Evolutionary conservation across 768 basidiomycete species (phyloP).

Genomic region (Tulasnella sp.): DNA sequence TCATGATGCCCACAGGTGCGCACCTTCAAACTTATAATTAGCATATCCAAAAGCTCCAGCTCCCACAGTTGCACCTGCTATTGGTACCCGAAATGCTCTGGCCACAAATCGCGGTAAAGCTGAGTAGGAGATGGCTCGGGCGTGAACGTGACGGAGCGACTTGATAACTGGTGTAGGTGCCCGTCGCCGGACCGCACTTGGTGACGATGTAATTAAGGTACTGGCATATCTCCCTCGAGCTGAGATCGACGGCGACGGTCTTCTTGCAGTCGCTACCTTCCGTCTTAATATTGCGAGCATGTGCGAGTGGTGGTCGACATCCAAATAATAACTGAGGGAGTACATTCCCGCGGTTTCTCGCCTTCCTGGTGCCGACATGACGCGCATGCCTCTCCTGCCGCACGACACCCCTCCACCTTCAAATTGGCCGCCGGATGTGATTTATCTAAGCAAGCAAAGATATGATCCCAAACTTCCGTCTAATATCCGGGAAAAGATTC

Average conservation of each 20-base stretch:
- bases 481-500: slow-evolving; percentile 29
- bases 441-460: slow-evolving; percentile 39
- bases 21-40: slow-evolving; percentile 94
- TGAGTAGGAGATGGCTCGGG: slow-evolving; percentile 70
- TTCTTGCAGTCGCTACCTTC: neutral
- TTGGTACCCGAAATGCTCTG: slow-evolving; percentile 76
- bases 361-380: neutral
- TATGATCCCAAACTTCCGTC: slow-evolving; percentile 52
- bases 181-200: neutral
- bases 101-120: slow-evolving; percentile 84
- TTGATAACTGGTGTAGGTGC: neutral
- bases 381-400: neutral
- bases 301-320: slow-evolving; percentile 6
- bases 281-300: slow-evolving; percentile 6
- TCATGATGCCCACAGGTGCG: slow-evolving; percentile 19
- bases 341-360: neutral
- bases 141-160: slow-evolving; percentile 52
- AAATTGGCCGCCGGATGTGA: slow-evolving; percentile 44
- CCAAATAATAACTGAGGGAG: neutral
- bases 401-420: slow-evolving; percentile 24
- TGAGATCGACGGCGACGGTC: neutral
- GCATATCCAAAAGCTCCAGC: slow-evolving; percentile 89
- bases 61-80: slow-evolving; percentile 80
- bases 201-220: neutral
- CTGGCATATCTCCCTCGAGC: neutral